These are phyloP conservation scores for Lavandula angustifolia DNA, from an alignment of 257 asterid genomes.

Conservation along the genomic window DNA sequence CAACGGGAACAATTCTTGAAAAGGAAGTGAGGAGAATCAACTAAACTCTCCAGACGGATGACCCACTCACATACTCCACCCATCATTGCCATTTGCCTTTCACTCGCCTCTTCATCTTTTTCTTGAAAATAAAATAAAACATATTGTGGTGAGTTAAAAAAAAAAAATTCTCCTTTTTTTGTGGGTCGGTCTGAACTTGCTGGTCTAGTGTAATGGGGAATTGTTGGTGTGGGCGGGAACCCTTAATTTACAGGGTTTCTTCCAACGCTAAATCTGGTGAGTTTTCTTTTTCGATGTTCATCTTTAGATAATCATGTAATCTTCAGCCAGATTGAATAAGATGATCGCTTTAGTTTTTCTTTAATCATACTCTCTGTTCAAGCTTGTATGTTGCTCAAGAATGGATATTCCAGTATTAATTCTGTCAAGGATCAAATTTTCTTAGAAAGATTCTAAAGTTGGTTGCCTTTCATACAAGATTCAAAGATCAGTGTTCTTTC, in stretches of 20 bases:
- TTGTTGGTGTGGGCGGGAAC: slow-evolving; percentile 58
- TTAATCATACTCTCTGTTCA: too few species aligned
- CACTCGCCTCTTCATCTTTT: slow-evolving; percentile 3
- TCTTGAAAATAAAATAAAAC: not conserved
- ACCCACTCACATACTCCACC: slow-evolving; percentile 25
- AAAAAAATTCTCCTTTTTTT: too few species aligned
- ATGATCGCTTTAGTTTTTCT: too few species aligned
- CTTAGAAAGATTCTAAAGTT: not conserved
- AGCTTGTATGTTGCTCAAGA: not conserved
- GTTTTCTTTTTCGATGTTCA: slow-evolving; percentile 1
- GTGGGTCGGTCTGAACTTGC: slow-evolving; percentile 9
- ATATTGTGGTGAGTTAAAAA: slow-evolving; percentile 21
- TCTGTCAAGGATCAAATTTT: slow-evolving; percentile 15
- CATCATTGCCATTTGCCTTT: slow-evolving; percentile 39
- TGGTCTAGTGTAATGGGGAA: slow-evolving; percentile 58
- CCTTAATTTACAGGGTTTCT: slow-evolving; percentile 54
- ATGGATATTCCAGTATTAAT: slow-evolving; percentile 15
- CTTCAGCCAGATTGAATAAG: not conserved
- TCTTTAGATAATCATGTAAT: slow-evolving; percentile 1
- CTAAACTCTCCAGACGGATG: slow-evolving; percentile 18
- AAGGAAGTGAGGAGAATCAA: slow-evolving; percentile 29
- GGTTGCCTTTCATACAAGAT: not conserved
- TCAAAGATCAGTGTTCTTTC: not conserved
- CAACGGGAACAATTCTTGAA: slow-evolving; percentile 20
- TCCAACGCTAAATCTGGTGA: slow-evolving; percentile 73